Evolutionary conservation across 2,329 filamentous ascomycete species (phyloP).

Genomic region (Clonostachys solani): DNA sequence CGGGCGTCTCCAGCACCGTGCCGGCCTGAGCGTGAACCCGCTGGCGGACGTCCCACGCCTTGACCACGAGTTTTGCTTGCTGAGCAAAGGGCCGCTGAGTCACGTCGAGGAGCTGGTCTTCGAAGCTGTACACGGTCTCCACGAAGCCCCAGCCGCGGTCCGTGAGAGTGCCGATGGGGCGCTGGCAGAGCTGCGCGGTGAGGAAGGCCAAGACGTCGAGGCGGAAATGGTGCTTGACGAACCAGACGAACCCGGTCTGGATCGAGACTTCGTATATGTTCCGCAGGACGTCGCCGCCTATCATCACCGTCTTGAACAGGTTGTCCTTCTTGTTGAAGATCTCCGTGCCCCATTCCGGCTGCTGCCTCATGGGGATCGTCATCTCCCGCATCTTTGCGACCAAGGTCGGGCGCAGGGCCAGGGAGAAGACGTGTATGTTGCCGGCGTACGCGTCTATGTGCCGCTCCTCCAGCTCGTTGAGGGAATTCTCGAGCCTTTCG

Average conservation of each 20-base stretch:
- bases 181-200: constrained; percentile 46
- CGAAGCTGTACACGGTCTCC: constrained; percentile 39
- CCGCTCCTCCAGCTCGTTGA: constrained; percentile 40
- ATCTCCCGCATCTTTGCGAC: constrained; percentile 44
- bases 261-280: constrained; percentile 35
- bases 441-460: constrained; percentile 48
- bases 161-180: constrained; percentile 41
- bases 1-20: background rate
- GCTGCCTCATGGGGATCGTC: constrained; percentile 38
- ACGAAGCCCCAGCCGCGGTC: constrained; percentile 49
- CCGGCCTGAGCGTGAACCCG: constrained; percentile 22
- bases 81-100: constrained; percentile 35
- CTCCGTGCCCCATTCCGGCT: constrained; percentile 45
- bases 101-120: constrained; percentile 46
- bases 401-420: constrained; percentile 40
- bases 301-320: constrained; percentile 49
- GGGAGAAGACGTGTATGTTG: constrained; percentile 44
- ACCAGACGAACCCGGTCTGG: constrained; percentile 50
- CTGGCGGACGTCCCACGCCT: constrained; percentile 49
- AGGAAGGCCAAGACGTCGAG: constrained; percentile 51
- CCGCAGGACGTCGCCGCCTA: constrained; percentile 41
- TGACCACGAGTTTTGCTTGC: constrained; percentile 42
- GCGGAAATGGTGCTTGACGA: constrained; percentile 49
- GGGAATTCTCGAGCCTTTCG: constrained; percentile 31
- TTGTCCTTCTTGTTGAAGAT: constrained; percentile 45